Conservation (phyloP, 2,329 filamentous ascomycete genomes). For the Neofusicoccum sp. region DNA sequence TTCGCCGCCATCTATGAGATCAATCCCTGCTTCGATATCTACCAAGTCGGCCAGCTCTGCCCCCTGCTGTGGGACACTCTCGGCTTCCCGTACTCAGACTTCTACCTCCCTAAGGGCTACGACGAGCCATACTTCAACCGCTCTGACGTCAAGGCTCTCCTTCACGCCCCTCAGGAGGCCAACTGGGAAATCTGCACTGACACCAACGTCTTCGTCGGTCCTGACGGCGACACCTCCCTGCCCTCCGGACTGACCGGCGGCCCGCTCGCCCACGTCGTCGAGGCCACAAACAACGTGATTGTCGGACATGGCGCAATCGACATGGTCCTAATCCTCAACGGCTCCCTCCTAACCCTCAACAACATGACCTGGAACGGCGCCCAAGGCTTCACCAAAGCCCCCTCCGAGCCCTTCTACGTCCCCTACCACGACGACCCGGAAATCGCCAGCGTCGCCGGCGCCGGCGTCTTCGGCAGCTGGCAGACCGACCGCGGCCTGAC, state of each 20-base stretch:
- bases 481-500: constrained; percentile 13
- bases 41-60: constrained; percentile 72
- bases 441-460: background rate
- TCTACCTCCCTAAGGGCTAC: constrained; percentile 63
- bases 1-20: constrained; percentile 54
- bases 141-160: constrained; percentile 40
- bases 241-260: constrained; percentile 26
- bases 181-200: constrained; percentile 33
- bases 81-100: constrained; percentile 66
- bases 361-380: constrained; percentile 26
- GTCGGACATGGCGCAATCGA: constrained; percentile 24
- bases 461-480: constrained; percentile 12
- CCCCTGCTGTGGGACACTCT: constrained; percentile 71
- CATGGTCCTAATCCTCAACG: constrained; percentile 23
- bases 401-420: constrained; percentile 20
- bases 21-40: constrained; percentile 82
- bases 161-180: constrained; percentile 36
- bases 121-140: constrained; percentile 68
- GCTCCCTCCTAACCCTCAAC: constrained; percentile 24
- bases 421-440: constrained; percentile 1
- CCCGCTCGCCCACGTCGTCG: constrained; percentile 32
- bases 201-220: constrained; percentile 26
- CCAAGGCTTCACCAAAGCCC: constrained; percentile 23
- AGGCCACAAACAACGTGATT: constrained; percentile 36
- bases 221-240: constrained; percentile 23